phyloP scores from a whole-genome alignment of 208 protist species.

The Blastocrithidia nonstop region DNA sequence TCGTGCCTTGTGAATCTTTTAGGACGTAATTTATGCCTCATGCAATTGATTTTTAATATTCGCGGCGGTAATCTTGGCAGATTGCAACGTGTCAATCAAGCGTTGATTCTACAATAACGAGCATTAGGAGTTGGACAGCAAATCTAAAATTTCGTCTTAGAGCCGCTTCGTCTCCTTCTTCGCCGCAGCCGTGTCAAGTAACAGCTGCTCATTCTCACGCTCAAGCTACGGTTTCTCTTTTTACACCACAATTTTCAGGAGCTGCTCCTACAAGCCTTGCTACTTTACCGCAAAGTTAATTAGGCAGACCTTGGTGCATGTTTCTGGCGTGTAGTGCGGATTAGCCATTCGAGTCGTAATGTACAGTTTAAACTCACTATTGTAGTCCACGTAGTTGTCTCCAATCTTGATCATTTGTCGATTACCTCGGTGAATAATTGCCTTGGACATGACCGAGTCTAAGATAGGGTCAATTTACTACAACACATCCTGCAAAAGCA shows the following conservation, averaged over 20 bases:
- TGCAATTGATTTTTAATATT: constrained; percentile 90
- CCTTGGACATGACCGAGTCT: constrained; percentile 90
- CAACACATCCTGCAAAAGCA: constrained; percentile 94
- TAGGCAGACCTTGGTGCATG: constrained; percentile 93
- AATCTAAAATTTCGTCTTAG: constrained; percentile 94
- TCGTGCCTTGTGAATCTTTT: constrained; percentile 93
- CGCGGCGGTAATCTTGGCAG: constrained; percentile 92
- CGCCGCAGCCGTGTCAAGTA: constrained; percentile 85
- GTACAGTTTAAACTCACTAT: constrained; percentile 95
- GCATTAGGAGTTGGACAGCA: constrained; percentile 85
- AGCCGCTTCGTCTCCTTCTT: constrained; percentile 93
- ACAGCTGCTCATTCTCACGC: constrained; percentile 94
- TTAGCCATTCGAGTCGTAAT: constrained; percentile 96
- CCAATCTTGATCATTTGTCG: constrained; percentile 90
- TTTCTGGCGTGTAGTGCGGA: constrained; percentile 96
- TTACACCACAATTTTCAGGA: constrained; percentile 95
- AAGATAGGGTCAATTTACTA: constrained; percentile 97
- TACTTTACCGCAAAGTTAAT: constrained; percentile 98
- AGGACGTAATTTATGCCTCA: constrained; percentile 87
- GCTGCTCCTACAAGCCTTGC: constrained; percentile 96
- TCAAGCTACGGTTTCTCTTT: constrained; percentile 96
- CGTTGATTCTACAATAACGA: constrained; percentile 95
- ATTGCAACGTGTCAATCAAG: constrained; percentile 94
- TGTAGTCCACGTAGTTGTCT: constrained; percentile 96
- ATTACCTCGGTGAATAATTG: constrained; percentile 88